These are phyloP conservation scores for Populus trichocarpa DNA, from an alignment of 441 rosid genomes.

Conservation along the genomic window DNA sequence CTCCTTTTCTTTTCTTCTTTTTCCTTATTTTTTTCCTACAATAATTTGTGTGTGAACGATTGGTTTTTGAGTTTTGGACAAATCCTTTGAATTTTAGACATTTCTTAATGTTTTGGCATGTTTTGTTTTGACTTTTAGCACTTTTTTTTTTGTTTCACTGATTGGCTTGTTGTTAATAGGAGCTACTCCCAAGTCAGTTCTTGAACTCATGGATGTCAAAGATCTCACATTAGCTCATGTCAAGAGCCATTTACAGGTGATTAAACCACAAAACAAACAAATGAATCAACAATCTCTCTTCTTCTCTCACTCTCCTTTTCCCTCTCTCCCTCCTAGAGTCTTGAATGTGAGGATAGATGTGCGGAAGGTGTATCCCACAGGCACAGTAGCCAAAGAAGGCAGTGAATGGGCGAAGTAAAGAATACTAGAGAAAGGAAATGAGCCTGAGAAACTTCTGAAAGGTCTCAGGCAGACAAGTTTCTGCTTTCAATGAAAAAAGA, in stretches of 20 bases:
- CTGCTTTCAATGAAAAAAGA: conserved; percentile 17
- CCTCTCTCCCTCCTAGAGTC: background rate
- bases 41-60: background rate
- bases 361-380: conserved; percentile 2
- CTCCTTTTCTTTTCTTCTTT: background rate
- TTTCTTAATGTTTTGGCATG: background rate
- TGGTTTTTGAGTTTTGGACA: background rate
- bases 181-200: conserved; percentile 94
- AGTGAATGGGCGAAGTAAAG: conserved; percentile 17
- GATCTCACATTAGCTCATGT: conserved; percentile 87
- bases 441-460: conserved; percentile 27
- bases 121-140: background rate
- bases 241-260: conserved; percentile 79
- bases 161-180: conserved; percentile 32
- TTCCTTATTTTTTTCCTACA: background rate
- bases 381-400: conserved; percentile 22
- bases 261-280: conserved; percentile 7
- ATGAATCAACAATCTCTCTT: conserved; percentile 1
- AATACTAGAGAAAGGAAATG: conserved; percentile 10
- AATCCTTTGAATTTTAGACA: too few relatives aligned
- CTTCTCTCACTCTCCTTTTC: background rate
- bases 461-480: conserved; percentile 29
- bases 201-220: conserved; percentile 83
- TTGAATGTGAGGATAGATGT: background rate
- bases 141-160: background rate